Base-by-base conservation (phyloP, 1,139 yeast species). In the Pichia sp. region DNA sequence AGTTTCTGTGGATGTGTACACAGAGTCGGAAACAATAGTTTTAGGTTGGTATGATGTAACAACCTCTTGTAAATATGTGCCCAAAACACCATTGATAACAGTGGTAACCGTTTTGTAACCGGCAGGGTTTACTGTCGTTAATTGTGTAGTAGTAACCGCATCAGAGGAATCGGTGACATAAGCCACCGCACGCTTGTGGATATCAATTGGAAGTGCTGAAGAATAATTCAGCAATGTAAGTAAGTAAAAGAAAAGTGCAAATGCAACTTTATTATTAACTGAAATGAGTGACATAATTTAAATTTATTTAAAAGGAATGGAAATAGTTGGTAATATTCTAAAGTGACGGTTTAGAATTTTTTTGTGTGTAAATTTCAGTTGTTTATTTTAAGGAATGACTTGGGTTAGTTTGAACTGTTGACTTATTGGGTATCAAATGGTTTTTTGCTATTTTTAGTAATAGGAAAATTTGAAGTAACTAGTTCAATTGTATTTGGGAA, bases 161-260 rank as follows among this genome's bases (percentile, higher is more conserved):
- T 42, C 48, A 3, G 52, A 58, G 9, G 33, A 31, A 10, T 31
- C 33, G 3, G 61, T 57, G 23, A 55, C 56, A 28, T 50, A 50
- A 5, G 49, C 58, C 26, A 55, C 47, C 5, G 55, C 59, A 46
- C 62, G 55, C 43, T 55, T 58, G 10, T 43, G 40, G 7, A 41
- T 27, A 9, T 54, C 43, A 26, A 50, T 36, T n/a, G 50, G 48
- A 3, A 47, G 76, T 76, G 60, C 73, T 1, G 58, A 77, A 29
- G 37, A 42, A 11, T 5, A 28, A 9, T 36, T 10, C n/a, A 35
- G 8, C 36, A 36, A 38, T 37, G 35, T 40, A 6, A 29, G 23
- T 3, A 36, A 33, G 7, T 33, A 39, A 29, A 43, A 29, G n/a
- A 16, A 11, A 5, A 37, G n/a, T 37, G 41, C 10, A 39, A 40